A percentile compares a stretch with the other conserved stretches of the same genome.
phyloP scores from a whole-genome alignment of 2,329 filamentous ascomycete genomes.

The Cladophialophora chaetospira region DNA sequence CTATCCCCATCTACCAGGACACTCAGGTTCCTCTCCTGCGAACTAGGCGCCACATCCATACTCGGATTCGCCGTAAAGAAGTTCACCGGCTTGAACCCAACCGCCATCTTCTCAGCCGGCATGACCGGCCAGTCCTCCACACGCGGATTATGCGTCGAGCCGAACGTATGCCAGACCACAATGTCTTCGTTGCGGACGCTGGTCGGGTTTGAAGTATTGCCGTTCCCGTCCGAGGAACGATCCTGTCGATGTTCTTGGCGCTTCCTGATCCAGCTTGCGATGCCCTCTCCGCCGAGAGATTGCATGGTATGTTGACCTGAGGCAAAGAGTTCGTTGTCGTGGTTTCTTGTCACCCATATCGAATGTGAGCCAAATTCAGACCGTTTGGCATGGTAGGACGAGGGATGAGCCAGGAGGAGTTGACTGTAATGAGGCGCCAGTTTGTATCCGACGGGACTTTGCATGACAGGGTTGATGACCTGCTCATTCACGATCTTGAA shows the following conservation, averaged over 20 bases:
- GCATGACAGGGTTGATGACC: slow-evolving; percentile 56
- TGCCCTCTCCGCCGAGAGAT: slow-evolving; percentile 50
- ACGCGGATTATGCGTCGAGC: slow-evolving; percentile 49
- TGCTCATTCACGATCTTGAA: slow-evolving; percentile 62
- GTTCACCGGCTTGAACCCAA: slow-evolving; percentile 36
- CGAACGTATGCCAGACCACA: slow-evolving; percentile 49
- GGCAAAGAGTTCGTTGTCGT: slow-evolving; percentile 55
- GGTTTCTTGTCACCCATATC: slow-evolving; percentile 57
- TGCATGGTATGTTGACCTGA: slow-evolving; percentile 60
- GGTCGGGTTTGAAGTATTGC: slow-evolving; percentile 21
- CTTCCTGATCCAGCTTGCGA: slow-evolving; percentile 49
- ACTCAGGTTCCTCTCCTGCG: slow-evolving; percentile 27
- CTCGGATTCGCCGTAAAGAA: slow-evolving; percentile 36
- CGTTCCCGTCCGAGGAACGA: too few relatives aligned
- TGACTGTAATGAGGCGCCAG: slow-evolving; percentile 59
- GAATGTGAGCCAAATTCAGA: slow-evolving; percentile 60
- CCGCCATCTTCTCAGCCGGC: slow-evolving; percentile 35
- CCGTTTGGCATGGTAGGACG: slow-evolving; percentile 54
- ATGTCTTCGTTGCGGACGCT: slow-evolving; percentile 45
- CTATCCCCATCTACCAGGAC: slow-evolving; percentile 22
- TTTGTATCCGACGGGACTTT: slow-evolving; percentile 58
- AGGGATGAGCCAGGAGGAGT: slow-evolving; percentile 56
- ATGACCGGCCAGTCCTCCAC: slow-evolving; percentile 50
- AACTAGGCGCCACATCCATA: slow-evolving; percentile 32
- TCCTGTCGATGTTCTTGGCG: slow-evolving; percentile 40